Percentiles rank a stretch among this genome's conserved stretches.
Evolutionary conservation across 2,329 filamentous ascomycete genomes (phyloP).

Genomic region (Colletotrichum plurivorum): DNA sequence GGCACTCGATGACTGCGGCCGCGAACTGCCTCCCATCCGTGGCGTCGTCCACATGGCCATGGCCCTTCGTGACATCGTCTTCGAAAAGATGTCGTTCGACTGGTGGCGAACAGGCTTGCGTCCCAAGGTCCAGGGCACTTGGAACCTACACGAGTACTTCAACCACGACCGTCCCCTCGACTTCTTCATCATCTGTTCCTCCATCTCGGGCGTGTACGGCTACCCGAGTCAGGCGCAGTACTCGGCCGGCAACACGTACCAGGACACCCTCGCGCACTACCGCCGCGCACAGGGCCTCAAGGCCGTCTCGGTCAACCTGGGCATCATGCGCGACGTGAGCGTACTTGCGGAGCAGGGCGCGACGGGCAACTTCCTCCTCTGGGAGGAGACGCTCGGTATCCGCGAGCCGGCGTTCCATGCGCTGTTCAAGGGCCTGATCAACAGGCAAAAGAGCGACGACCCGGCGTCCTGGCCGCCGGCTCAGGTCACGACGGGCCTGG

Average conservation of each 20-base stretch:
- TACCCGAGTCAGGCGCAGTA: slow-evolving; percentile 52
- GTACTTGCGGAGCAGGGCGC: slow-evolving; percentile 2
- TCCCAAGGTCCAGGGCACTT: slow-evolving; percentile 58
- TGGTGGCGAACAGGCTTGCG: slow-evolving; percentile 58
- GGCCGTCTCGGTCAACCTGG: slow-evolving; percentile 19
- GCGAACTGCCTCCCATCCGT: slow-evolving; percentile 46
- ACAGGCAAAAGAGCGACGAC: not conserved
- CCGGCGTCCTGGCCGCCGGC: not conserved
- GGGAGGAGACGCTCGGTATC: slow-evolving; percentile 42
- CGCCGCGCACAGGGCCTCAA: slow-evolving; percentile 18
- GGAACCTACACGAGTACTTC: slow-evolving; percentile 53
- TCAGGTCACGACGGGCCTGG: not conserved
- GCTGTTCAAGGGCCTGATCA: slow-evolving; percentile 40
- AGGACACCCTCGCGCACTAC: slow-evolving; percentile 43
- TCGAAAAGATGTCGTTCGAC: slow-evolving; percentile 62
- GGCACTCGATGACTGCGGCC: slow-evolving; percentile 38
- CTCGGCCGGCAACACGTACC: slow-evolving; percentile 48
- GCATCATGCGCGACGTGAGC: slow-evolving; percentile 32
- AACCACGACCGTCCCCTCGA: slow-evolving; percentile 44
- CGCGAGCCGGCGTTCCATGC: slow-evolving; percentile 42
- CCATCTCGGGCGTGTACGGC: slow-evolving; percentile 48
- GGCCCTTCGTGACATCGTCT: slow-evolving; percentile 56
- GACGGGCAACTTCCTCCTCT: slow-evolving; percentile 10
- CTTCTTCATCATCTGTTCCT: slow-evolving; percentile 54
- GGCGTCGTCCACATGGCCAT: slow-evolving; percentile 8